Percentiles rank a stretch among this genome's conserved stretches.
Conservation (phyloP, 148 eudicot genomes). For the Persicaria maculosa region DNA sequence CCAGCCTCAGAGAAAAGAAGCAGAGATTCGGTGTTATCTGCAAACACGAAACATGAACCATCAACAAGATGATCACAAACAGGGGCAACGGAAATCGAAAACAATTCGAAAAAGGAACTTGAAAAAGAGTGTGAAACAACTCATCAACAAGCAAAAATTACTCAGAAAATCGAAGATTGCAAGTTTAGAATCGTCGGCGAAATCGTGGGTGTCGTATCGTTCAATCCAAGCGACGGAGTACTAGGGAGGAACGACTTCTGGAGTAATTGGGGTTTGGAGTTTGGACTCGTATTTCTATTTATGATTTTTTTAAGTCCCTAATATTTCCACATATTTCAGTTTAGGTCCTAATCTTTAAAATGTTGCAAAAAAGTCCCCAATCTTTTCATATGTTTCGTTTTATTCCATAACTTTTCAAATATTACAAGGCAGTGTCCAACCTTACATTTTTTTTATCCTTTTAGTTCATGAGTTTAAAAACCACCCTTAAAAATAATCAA, state of each 20-base stretch:
- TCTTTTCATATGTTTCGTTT: too few relatives aligned
- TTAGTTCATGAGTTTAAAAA: too few relatives aligned
- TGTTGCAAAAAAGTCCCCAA: too few relatives aligned
- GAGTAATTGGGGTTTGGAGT: not conserved
- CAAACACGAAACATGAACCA: not conserved
- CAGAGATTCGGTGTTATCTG: not conserved
- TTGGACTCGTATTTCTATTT: not conserved
- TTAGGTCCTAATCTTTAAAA: too few relatives aligned
- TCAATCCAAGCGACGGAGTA: not conserved
- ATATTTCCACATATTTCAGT: too few relatives aligned
- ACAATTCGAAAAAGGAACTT: not conserved
- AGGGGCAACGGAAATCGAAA: not conserved
- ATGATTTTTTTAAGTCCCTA: not conserved
- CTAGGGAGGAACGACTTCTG: not conserved
- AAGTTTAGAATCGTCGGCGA: not conserved
- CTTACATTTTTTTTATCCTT: too few relatives aligned
- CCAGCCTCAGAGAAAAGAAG: not conserved
- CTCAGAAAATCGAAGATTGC: not conserved
- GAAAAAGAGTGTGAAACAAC: not conserved
- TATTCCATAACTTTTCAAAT: too few relatives aligned
- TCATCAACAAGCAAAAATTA: slow-evolving; percentile 1
- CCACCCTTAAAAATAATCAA: too few relatives aligned
- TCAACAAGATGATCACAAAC: not conserved
- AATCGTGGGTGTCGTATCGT: not conserved
- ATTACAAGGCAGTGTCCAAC: too few relatives aligned